Evolutionary conservation across 371 early-diverging fungal species (phyloP).

Genomic region (Polyrhizophydium stewartii): DNA sequence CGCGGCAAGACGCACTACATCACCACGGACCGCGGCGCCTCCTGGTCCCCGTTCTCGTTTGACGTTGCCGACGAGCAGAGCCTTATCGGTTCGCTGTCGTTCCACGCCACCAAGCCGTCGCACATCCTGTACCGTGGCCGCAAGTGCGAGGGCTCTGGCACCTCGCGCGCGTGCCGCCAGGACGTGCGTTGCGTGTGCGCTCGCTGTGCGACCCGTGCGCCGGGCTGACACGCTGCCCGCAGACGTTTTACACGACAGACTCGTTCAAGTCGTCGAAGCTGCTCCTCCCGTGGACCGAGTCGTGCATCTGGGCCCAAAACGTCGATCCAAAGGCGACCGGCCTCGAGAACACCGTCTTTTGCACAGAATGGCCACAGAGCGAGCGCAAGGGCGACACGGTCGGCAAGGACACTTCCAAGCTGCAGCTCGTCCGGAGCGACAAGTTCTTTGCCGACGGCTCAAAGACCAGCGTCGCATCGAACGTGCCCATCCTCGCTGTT

Average conservation of each 20-base stretch:
- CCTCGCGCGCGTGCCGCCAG: background rate
- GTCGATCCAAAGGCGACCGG: conserved; percentile 47
- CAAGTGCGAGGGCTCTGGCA: conserved; percentile 31
- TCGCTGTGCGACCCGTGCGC: background rate
- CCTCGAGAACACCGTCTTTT: conserved; percentile 58
- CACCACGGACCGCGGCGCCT: conserved; percentile 58
- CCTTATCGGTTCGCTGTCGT: conserved; percentile 43
- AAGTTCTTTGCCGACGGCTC: conserved; percentile 51
- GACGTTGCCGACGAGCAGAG: conserved; percentile 33
- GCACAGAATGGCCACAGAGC: conserved; percentile 54
- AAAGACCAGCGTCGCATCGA: conserved; percentile 41
- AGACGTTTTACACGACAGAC: conserved; percentile 66
- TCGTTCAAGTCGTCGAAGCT: conserved; percentile 50
- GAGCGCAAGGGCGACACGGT: conserved; percentile 34
- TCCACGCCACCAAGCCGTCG: conserved; percentile 60
- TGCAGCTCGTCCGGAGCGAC: conserved; percentile 56
- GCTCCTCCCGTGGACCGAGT: conserved; percentile 50
- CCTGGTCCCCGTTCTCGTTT: conserved; percentile 56
- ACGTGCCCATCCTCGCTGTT: conserved; percentile 57
- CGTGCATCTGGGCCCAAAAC: conserved; percentile 67
- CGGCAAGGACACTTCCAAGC: conserved; percentile 34
- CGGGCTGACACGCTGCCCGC: conserved; percentile 4
- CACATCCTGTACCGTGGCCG: conserved; percentile 55
- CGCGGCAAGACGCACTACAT: conserved; percentile 56
- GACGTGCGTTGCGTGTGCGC: background rate